Base-by-base conservation (phyloP, 352 stramenopile species). In the Phytophthora lateralis region DNA sequence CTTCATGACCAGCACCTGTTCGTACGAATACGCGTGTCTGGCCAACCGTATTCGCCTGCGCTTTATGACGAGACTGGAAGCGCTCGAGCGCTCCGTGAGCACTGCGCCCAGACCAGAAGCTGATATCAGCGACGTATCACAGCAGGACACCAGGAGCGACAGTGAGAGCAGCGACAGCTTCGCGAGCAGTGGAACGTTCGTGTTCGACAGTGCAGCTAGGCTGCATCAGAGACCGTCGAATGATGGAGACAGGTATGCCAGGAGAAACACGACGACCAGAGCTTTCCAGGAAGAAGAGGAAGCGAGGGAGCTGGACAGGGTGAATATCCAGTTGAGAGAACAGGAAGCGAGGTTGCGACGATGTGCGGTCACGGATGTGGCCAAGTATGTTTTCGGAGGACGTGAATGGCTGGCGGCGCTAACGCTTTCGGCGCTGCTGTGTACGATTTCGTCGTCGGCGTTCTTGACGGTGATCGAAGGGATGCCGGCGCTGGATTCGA, bases 1-100 rank as follows among this genome's bases (percentile, higher is more conserved):
- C 50, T 85, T 87, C 34, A 65, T 91, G 41, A 81, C 69, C 44
- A 88, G 72, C 39, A 70, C 80, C 0, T 89, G 78, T 60, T 82
- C 67, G 38, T 93, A 89, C 68, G 84, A 93, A 64, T 93, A 87
- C 61, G 68, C 85, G 52, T 93, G 82, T 65, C 70, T 93, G 30
- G 69, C 82, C 1, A 76, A 88, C 51, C 67, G 85, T 44, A 91
- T 93, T 46, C 77, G 85, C 12, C 55, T 75, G 44, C 66, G 78
- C 3, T 30, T 90, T 9, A 54, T 90, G 11, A 66, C 69, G 15
- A 45, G 55, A 39, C 56, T 84, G 7, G 49, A 65, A 4, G 52
- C 63, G 2, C 41, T 78, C 20, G 71, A 82, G 43, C 51, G 37
- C 41, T 68, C 60, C 7, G 35, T 56, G 15, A 20, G n/a, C 17